Evolutionary conservation across 75 land plant genomes (phyloP).

Genomic region (Pseudotsuga menziesii): DNA sequence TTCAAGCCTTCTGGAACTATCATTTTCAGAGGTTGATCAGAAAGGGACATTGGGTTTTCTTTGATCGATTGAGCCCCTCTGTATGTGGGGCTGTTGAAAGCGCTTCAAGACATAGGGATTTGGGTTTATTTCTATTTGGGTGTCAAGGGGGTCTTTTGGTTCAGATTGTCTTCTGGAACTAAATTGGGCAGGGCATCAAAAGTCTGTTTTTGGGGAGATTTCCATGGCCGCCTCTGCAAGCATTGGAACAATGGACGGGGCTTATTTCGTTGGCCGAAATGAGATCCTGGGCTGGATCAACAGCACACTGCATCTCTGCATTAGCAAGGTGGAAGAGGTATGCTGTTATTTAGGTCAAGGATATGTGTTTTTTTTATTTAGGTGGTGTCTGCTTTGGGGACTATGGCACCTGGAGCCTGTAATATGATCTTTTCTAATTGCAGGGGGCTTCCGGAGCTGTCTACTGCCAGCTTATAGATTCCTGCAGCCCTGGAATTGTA

Average conservation of each 20-base stretch:
- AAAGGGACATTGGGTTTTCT: no score
- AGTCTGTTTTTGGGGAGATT: not conserved
- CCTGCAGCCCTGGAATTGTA: conserved; percentile 76
- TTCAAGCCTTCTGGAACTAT: no score
- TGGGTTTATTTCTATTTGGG: no score
- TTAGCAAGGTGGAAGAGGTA: conserved; percentile 33
- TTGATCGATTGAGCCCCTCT: no score
- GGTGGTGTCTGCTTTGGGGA: no score
- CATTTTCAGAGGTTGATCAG: no score
- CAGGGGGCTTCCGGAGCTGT: conserved; percentile 96
- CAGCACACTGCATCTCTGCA: conserved; percentile 21
- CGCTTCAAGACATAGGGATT: no score
- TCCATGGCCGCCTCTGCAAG: conserved; percentile 11
- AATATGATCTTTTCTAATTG: not conserved
- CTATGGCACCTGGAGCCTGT: not conserved
- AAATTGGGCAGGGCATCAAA: no score
- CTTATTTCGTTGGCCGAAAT: conserved; percentile 30
- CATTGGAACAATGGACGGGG: conserved; percentile 32
- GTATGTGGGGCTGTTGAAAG: no score
- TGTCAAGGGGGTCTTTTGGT: no score
- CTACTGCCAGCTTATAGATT: conserved; percentile 89
- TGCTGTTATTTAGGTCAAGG: not conserved
- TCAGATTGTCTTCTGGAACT: no score
- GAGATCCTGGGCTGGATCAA: conserved; percentile 29
- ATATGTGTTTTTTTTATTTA: no score